These are phyloP conservation scores for Xylariaceae sp. DNA, from an alignment of 2,329 filamentous ascomycete species.

Conservation along the genomic window DNA sequence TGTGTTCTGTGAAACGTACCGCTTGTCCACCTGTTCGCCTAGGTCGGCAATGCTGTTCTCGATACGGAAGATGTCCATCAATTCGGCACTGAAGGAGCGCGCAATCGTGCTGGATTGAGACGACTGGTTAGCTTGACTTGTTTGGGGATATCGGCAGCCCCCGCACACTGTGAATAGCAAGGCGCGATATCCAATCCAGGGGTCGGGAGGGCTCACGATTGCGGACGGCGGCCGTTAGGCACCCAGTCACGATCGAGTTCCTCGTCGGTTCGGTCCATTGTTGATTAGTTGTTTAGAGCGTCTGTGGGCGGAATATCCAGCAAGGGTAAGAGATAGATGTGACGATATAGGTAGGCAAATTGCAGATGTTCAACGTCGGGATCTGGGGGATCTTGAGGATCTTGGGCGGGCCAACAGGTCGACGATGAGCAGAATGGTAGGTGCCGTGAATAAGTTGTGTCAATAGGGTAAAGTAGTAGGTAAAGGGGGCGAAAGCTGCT, in stretches of 20 bases:
- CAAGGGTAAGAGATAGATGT: neutral
- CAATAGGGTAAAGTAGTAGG: slow-evolving; percentile 18
- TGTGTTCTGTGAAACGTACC: slow-evolving; percentile 51
- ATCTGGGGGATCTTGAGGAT: neutral
- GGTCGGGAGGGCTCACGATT: slow-evolving; percentile 61
- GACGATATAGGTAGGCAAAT: neutral
- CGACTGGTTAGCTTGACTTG: slow-evolving; percentile 17
- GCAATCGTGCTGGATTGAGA: slow-evolving; percentile 66
- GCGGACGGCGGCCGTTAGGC: slow-evolving; percentile 69
- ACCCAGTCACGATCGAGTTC: slow-evolving; percentile 75
- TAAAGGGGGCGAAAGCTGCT: neutral
- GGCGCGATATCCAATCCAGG: slow-evolving; percentile 14
- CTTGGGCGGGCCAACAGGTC: neutral
- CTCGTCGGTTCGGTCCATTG: slow-evolving; percentile 50
- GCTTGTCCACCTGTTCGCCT: slow-evolving; percentile 70
- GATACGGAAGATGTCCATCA: slow-evolving; percentile 86
- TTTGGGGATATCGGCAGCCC: neutral
- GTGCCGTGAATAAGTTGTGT: slow-evolving; percentile 13
- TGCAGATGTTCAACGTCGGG: neutral
- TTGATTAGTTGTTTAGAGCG: slow-evolving; percentile 11
- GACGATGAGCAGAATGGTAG: slow-evolving; percentile 5
- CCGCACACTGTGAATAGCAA: neutral
- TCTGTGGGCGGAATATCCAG: neutral
- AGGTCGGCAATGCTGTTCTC: slow-evolving; percentile 71
- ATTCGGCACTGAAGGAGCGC: slow-evolving; percentile 76